Evolutionary conservation across 2,329 filamentous ascomycete genomes (phyloP).

Genomic region (Cladosporium sp.): DNA sequence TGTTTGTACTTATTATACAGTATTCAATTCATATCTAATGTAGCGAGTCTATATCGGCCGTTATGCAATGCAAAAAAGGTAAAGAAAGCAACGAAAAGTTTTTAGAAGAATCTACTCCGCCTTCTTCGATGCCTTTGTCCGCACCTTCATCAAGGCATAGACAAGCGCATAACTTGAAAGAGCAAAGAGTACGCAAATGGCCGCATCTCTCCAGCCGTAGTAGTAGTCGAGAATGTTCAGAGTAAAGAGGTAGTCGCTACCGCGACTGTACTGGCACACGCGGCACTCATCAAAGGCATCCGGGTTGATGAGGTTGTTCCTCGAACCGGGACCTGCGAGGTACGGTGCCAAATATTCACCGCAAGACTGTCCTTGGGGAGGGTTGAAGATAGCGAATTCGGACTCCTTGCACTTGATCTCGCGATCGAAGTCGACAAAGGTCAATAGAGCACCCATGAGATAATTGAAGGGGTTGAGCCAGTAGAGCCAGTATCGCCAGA

Average conservation of each 20-base stretch:
- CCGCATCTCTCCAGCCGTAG: conserved; percentile 69
- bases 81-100: neutral
- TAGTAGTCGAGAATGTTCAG: conserved; percentile 63
- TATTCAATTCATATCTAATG: conserved; percentile 3
- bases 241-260: conserved; percentile 61
- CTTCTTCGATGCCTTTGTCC: conserved; percentile 46
- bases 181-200: conserved; percentile 59
- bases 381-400: conserved; percentile 49
- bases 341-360: conserved; percentile 59
- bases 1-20: neutral
- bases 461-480: conserved; percentile 48
- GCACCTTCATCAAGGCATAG: conserved; percentile 43
- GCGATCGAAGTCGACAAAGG: conserved; percentile 46
- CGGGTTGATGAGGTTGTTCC: conserved; percentile 59
- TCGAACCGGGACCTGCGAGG: conserved; percentile 45
- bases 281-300: conserved; percentile 57
- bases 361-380: conserved; percentile 58
- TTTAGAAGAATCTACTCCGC: conserved; percentile 33
- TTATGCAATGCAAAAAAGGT: neutral
- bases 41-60: conserved; percentile 10
- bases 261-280: conserved; percentile 63
- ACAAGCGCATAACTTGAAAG: conserved; percentile 43
- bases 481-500: conserved; percentile 43
- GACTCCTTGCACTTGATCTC: conserved; percentile 40
- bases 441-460: conserved; percentile 44